Evolutionary conservation across 768 basidiomycete genomes (phyloP).

Genomic region (Lactarius sanguifluus): DNA sequence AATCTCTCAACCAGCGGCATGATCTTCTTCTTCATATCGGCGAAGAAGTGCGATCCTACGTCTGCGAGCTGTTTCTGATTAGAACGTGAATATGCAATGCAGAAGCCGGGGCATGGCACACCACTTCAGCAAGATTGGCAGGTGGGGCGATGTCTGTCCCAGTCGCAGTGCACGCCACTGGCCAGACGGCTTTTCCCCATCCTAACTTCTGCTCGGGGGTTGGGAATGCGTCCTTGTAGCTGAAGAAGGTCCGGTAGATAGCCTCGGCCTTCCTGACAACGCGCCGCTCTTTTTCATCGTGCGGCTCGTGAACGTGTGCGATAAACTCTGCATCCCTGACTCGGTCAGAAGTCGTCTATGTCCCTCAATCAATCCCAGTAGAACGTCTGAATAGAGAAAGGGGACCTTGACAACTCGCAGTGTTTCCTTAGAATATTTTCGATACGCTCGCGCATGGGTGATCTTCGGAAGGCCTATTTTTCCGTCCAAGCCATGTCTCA

Average conservation of each 20-base stretch:
- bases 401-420: conserved; percentile 11
- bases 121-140: conserved; percentile 8
- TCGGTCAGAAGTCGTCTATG: conserved; percentile 20
- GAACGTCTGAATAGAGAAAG: neutral
- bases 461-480: conserved; percentile 17
- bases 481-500: conserved; percentile 16
- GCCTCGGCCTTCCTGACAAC: conserved; percentile 8
- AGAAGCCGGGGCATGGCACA: neutral
- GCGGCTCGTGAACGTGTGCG: neutral
- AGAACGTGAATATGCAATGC: neutral
- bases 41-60: conserved; percentile 10
- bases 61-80: conserved; percentile 1
- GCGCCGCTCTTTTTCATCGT: conserved; percentile 6
- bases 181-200: conserved; percentile 17
- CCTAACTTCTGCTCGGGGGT: conserved; percentile 13
- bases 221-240: conserved; percentile 21
- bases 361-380: neutral
- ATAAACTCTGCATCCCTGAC: conserved; percentile 11
- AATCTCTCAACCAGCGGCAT: conserved; percentile 20
- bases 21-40: conserved; percentile 16
- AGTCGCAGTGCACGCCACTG: conserved; percentile 16
- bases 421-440: conserved; percentile 15
- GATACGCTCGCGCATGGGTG: conserved; percentile 11
- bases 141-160: conserved; percentile 6
- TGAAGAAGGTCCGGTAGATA: conserved; percentile 20